Conservation (phyloP, 352 stramenopile species). For the Phytophthora meadii region DNA sequence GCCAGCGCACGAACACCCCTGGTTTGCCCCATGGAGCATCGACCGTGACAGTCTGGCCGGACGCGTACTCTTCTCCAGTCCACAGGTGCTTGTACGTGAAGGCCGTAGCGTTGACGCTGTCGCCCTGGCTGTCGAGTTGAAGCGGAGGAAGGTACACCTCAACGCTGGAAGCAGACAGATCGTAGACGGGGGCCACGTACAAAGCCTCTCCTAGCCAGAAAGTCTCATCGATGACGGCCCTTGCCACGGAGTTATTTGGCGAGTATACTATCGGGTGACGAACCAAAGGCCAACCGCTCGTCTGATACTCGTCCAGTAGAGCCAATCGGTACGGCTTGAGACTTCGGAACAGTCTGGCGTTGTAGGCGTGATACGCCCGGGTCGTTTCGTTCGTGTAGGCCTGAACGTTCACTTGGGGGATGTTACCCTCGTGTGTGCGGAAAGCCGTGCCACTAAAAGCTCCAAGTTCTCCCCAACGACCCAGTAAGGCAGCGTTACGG, state of each 20-base stretch:
- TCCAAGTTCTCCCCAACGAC: constrained; percentile 34
- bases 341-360: constrained; percentile 35
- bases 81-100: constrained; percentile 32
- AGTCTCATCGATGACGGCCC: constrained; percentile 28
- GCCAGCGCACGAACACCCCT: constrained; percentile 35
- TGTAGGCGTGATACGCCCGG: constrained; percentile 35
- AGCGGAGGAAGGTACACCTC: constrained; percentile 35
- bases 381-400: constrained; percentile 33
- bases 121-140: constrained; percentile 31
- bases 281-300: constrained; percentile 31
- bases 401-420: constrained; percentile 35
- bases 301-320: constrained; percentile 28
- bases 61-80: constrained; percentile 24
- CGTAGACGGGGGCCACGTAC: constrained; percentile 38
- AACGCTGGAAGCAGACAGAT: constrained; percentile 25
- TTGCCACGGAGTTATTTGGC: constrained; percentile 22
- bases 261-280: constrained; percentile 36
- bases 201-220: constrained; percentile 39
- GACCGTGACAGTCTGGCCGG: constrained; percentile 27
- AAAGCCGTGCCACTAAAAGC: constrained; percentile 35
- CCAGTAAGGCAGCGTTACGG: constrained; percentile 27
- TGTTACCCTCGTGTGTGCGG: constrained; percentile 40
- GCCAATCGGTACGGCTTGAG: constrained; percentile 32
- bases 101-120: constrained; percentile 19
- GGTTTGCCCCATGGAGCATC: constrained; percentile 29